phyloP scores from a whole-genome alignment of 495 filamentous ascomycete genomes.

The Penicillium cataractarum region DNA sequence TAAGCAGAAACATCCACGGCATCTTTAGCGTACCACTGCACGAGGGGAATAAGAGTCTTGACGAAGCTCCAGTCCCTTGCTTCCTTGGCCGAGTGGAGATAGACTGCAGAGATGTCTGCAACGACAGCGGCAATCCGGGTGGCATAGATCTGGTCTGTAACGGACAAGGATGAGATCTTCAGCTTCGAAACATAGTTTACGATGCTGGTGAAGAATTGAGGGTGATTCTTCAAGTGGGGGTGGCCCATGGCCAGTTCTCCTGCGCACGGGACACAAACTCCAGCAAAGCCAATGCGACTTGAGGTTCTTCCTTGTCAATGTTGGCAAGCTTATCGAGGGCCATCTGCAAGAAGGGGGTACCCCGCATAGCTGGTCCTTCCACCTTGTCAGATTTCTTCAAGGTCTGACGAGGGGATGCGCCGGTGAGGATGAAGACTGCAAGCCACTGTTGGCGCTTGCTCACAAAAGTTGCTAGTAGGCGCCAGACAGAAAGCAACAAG shows the following conservation, averaged over 20 bases:
- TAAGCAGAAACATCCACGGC: slow-evolving; percentile 76
- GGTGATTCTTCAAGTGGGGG: slow-evolving; percentile 75
- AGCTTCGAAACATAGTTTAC: slow-evolving; percentile 69
- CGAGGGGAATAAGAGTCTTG: slow-evolving; percentile 67
- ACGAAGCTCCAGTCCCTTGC: slow-evolving; percentile 66
- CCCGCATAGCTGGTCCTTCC: slow-evolving; percentile 44
- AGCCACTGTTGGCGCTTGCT: slow-evolving; percentile 95
- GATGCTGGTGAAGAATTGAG: slow-evolving; percentile 68
- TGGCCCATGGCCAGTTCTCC: slow-evolving; percentile 92
- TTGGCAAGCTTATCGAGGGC: slow-evolving; percentile 75
- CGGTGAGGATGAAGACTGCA: slow-evolving; percentile 88
- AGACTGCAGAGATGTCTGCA: slow-evolving; percentile 88
- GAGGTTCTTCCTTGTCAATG: slow-evolving; percentile 64
- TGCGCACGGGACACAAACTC: slow-evolving; percentile 84
- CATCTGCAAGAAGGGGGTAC: slow-evolving; percentile 68
- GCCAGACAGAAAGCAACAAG: slow-evolving; percentile 74
- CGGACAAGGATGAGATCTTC: slow-evolving; percentile 49
- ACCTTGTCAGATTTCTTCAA: slow-evolving; percentile 57
- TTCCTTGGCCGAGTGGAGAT: slow-evolving; percentile 79
- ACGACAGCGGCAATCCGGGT: slow-evolving; percentile 78
- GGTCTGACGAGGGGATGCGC: slow-evolving; percentile 75
- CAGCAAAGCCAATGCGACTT: slow-evolving; percentile 70
- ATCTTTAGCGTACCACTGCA: slow-evolving; percentile 75
- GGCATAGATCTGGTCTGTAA: slow-evolving; percentile 52
- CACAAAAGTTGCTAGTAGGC: slow-evolving; percentile 82